A percentile compares a stretch with the other conserved stretches of the same genome.
Conservation (phyloP, 805 yeast genomes). For the Lachancea fermentati region DNA sequence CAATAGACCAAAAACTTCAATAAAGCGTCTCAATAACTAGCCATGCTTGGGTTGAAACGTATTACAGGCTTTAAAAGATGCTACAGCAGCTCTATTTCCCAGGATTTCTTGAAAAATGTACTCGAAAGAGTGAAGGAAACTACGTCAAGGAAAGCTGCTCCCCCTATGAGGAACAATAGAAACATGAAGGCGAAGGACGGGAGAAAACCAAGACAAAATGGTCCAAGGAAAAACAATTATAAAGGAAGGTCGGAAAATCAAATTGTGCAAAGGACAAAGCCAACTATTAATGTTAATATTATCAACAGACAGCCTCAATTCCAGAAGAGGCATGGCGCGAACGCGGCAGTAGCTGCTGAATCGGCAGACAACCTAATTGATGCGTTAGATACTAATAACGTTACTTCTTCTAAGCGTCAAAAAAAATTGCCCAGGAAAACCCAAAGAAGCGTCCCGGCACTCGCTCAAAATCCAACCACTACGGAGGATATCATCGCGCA, state of each 20-base stretch:
- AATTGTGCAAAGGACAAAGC: conserved; percentile 13
- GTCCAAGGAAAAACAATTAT: conserved; percentile 2
- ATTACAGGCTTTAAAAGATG: conserved; percentile 7
- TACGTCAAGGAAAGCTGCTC: conserved; percentile 13
- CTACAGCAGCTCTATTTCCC: conserved; percentile 25
- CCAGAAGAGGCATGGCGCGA: conserved; percentile 8
- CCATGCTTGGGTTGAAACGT: conserved; percentile 6
- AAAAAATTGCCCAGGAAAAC: conserved; percentile 4
- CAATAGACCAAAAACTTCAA: too few relatives aligned
- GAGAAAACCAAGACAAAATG: conserved; percentile 4
- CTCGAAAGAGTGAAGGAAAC: conserved; percentile 30
- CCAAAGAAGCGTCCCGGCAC: conserved; percentile 15
- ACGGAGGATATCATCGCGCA: conserved; percentile 5
- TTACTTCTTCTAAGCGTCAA: neutral
- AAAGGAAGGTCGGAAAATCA: conserved; percentile 7
- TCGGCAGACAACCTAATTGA: conserved; percentile 12
- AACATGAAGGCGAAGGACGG: conserved; percentile 6
- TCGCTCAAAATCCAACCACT: conserved; percentile 6
- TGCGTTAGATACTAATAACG: conserved; percentile 10
- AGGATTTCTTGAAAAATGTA: conserved; percentile 29
- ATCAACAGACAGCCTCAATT: conserved; percentile 19
- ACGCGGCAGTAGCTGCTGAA: conserved; percentile 4
- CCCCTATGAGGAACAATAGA: neutral
- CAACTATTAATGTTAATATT: conserved; percentile 14
- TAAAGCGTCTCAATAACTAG: too few relatives aligned